Evolutionary conservation across 805 yeast genomes (phyloP).

Genomic region (Ogataea degrootiae): DNA sequence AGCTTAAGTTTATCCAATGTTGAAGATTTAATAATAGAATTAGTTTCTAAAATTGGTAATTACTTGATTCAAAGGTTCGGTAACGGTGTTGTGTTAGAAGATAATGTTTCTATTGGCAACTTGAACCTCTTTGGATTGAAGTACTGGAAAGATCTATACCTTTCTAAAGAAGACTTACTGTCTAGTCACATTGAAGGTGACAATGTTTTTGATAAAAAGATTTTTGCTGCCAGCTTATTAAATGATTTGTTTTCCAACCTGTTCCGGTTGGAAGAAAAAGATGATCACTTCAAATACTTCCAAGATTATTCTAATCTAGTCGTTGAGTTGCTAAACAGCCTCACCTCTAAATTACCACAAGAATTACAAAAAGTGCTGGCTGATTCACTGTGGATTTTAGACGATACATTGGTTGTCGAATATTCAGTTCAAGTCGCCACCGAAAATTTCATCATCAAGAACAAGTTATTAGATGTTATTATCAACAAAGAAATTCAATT

Average conservation of each 20-base stretch:
- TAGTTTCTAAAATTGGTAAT: slow-evolving; percentile 44
- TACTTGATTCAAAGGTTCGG: slow-evolving; percentile 25
- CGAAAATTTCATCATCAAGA: neutral
- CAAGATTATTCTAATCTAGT: neutral
- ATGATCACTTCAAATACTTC: neutral
- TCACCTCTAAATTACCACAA: neutral
- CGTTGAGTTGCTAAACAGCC: neutral
- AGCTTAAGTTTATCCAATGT: slow-evolving; percentile 16
- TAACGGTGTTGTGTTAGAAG: neutral
- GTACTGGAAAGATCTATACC: slow-evolving; percentile 22
- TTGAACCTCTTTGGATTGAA: slow-evolving; percentile 17
- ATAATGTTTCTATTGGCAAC: slow-evolving; percentile 3
- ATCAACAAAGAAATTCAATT: slow-evolving; percentile 2
- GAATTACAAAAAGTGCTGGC: slow-evolving; percentile 3
- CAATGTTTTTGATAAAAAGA: slow-evolving; percentile 5
- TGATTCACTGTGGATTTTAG: slow-evolving; percentile 20
- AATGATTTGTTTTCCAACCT: slow-evolving; percentile 23
- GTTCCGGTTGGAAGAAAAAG: slow-evolving; percentile 2
- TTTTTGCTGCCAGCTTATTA: slow-evolving; percentile 19
- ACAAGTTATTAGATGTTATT: neutral
- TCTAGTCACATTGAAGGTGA: neutral
- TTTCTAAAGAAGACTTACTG: slow-evolving; percentile 2
- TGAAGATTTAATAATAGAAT: slow-evolving; percentile 28
- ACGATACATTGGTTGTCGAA: slow-evolving; percentile 3
- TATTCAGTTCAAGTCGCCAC: neutral